phyloP scores from a whole-genome alignment of 176 grass and related monocot species.

The Ampelocalamus luodianensis region DNA sequence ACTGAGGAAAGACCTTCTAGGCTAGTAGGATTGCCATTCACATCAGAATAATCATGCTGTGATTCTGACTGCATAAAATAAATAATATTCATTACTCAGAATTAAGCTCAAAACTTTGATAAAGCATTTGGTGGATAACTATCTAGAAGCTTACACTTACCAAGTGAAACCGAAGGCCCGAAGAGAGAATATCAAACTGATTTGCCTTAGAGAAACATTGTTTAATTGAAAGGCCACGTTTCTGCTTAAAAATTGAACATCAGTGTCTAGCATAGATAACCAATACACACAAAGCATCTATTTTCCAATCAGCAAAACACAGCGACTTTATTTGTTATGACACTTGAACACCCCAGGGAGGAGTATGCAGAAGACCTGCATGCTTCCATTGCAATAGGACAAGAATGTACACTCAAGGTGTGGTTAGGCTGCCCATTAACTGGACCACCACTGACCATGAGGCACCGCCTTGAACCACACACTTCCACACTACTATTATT shows the following conservation, averaged over 20 bases:
- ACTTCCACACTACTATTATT: constrained; percentile 5
- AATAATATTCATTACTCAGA: constrained; percentile 28
- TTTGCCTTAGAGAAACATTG: constrained; percentile 46
- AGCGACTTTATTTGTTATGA: not conserved
- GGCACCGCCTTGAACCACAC: constrained; percentile 12
- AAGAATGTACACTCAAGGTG: constrained; percentile 33
- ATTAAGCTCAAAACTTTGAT: constrained; percentile 12
- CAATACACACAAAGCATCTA: constrained; percentile 20
- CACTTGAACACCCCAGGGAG: not conserved
- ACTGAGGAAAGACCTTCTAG: constrained; percentile 32
- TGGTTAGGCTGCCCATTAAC: constrained; percentile 35
- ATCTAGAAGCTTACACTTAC: constrained; percentile 54
- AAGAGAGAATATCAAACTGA: constrained; percentile 34
- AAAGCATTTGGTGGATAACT: constrained; percentile 35
- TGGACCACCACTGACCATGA: not conserved
- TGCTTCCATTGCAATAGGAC: constrained; percentile 18
- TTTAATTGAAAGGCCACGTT: constrained; percentile 51
- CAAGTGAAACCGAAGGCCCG: constrained; percentile 32
- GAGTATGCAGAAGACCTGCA: not conserved
- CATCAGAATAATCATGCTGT: constrained; percentile 25
- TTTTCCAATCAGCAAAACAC: not conserved
- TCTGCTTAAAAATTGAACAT: constrained; percentile 41
- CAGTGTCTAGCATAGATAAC: constrained; percentile 24
- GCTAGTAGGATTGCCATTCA: constrained; percentile 34
- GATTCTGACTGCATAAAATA: constrained; percentile 52